Percentiles rank a stretch among this genome's conserved stretches.
Evolutionary conservation across 1,284 basidiomycete genomes (phyloP).

Genomic region (Athelia psychrophila): DNA sequence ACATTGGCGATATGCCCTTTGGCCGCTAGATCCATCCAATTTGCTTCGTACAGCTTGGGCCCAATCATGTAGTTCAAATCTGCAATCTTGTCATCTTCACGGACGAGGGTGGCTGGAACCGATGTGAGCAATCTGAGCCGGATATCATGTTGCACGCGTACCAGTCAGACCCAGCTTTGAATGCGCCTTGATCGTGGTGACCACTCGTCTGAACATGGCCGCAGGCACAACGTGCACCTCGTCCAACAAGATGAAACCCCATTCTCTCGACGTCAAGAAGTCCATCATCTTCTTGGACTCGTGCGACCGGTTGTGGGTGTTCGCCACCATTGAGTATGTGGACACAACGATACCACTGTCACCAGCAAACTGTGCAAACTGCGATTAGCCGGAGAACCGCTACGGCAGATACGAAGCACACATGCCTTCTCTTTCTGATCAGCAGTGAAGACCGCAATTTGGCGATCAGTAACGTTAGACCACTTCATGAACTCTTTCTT

Average conservation of each 20-base stretch:
- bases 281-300: constrained; percentile 99
- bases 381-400: constrained; percentile 10
- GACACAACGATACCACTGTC: constrained; percentile 96
- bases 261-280: constrained; percentile 91
- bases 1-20: constrained; percentile 99
- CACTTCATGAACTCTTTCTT: constrained; percentile 95
- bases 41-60: constrained; percentile 98
- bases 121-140: neutral
- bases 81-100: constrained; percentile 99
- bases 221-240: constrained; percentile 98
- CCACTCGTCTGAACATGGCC: constrained; percentile 94
- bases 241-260: constrained; percentile 93
- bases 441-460: constrained; percentile 94
- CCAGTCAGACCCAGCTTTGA: constrained; percentile 94
- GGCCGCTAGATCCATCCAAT: constrained; percentile 99
- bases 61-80: constrained; percentile 99
- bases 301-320: constrained; percentile 93
- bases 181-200: constrained; percentile 96
- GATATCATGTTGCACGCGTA: constrained; percentile 27
- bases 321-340: constrained; percentile 98
- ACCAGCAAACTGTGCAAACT: constrained; percentile 71
- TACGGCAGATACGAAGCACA: constrained; percentile 4
- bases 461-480: constrained; percentile 94
- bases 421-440: constrained; percentile 93
- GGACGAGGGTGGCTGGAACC: constrained; percentile 86